Base-by-base conservation (phyloP, 208 protist genomes). In the Crithidia expoeki region DNA sequence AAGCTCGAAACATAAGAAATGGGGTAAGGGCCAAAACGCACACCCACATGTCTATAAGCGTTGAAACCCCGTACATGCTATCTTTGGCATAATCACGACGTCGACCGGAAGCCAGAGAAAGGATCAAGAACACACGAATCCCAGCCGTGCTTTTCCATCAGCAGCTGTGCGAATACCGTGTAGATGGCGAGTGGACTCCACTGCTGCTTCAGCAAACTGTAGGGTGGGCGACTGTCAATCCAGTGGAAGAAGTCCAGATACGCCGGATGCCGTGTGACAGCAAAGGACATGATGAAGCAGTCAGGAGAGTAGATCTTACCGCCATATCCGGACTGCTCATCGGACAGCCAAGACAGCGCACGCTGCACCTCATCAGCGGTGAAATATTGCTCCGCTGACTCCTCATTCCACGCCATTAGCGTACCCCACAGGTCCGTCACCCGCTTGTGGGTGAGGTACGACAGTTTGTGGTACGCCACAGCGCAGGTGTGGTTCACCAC, bases 231-330 rank as follows among this genome's bases (percentile, higher is more conserved):
- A 32, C 30, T 68, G 50, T 79, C 78, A 16, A 75, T 67, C 46
- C 60, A 76, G 10, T 55, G 49, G 42, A 79, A 80, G 56, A 83
- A 83, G 27, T 71, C 47, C 0, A 69, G 0, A 36, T 76, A 71
- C 2, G 64, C 28, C 6, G 72, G 53, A 28, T 72, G 78, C 10
- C 68, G 66, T 12, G 65, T 74, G 14, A 74, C 34, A 2, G 66
- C 68, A 32, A 83, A 76, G 32, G 67, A 74, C 14, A 75, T 62
- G n/a, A 83, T 23, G 21, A 74, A 66, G 47, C 68, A 79, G 60
- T 83, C 68, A 14, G 73, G 23, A 1, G 59, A 25, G 57, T 68
- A 76, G 28, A 66, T 56, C 50, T 76, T 72, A 25, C 78, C 78
- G 49, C 49, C 44, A 52, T 71, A 83, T 12, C 19, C 21, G 32